Base-by-base conservation (phyloP, 345 rosid genomes). In the Hypericum perforatum region DNA sequence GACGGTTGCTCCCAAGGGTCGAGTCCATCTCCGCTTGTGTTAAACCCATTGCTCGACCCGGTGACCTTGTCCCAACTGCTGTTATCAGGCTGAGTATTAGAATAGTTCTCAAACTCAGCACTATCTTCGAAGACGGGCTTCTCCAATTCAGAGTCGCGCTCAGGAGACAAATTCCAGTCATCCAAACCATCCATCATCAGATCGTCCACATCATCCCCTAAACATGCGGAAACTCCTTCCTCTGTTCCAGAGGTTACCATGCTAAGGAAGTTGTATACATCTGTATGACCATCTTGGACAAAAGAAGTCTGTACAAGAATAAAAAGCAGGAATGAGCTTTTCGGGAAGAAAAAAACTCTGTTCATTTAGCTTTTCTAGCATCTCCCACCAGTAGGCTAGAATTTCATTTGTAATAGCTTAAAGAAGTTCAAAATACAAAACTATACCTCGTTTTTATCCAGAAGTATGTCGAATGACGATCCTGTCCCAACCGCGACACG, bases 401-500 rank as follows among this genome's bases (percentile, higher is more conserved):
- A 1, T 1, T 36, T 16, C 22, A 45, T 9, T 29, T 10, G 53
- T 11, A 62, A 43, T 12, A 41, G 59, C 32, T 16, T 45, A 45
- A 45, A 16, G 48, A 11, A 12, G 15, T 11, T 45, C n/a, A 1
- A 9, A 45, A 6, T 45, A 11, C 12, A 10, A 45, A 49, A 7
- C 39, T 41, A 41, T 58, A 76, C 85, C 80, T 78, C 81, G 54
- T 78, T 69, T 52, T 66, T 61, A 64, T 76, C 78, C 94, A 86
- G 88, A 0, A 92, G 74, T 39, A 92, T 36, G 59, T 92, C 97
- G 70, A 92, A 92, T 32, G 71, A 72, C 37, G 97, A 80, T 29
- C 98, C 98, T 41, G 98, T 92, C 48, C 98, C 98, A 50, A 92
- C 97, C 37, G 85, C 83, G 40, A 92, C 97, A 7, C 62, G 67